Conservation (phyloP, 163 green algal genomes). For the Botryococcus braunii region DNA sequence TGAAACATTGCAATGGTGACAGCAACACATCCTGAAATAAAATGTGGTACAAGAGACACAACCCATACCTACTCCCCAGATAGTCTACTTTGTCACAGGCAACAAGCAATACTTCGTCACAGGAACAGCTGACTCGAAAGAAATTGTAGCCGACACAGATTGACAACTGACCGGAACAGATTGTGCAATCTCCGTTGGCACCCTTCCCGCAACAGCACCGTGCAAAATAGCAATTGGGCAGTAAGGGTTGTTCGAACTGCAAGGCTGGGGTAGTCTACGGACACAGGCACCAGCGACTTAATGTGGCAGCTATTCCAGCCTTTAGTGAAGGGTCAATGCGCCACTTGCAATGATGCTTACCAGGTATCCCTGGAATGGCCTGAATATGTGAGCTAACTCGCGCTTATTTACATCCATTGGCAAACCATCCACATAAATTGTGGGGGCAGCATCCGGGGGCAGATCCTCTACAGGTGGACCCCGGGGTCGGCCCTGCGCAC, state of each 20-base stretch:
- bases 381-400: slow-evolving; percentile 59
- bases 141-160: no score
- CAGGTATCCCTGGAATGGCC: slow-evolving; percentile 45
- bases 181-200: no score
- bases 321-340: background rate
- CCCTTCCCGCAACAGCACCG: no score
- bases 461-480: no score
- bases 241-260: no score
- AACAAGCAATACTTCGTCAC: background rate
- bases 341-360: slow-evolving; percentile 10
- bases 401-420: slow-evolving; percentile 38
- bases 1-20: background rate
- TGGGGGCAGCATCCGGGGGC: slow-evolving; percentile 25
- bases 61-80: background rate
- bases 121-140: no score
- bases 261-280: background rate
- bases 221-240: no score
- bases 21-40: background rate
- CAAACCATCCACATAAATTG: slow-evolving; percentile 49
- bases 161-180: no score
- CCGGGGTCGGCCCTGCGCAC: no score
- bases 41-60: background rate
- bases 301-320: background rate
- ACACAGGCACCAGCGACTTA: background rate
- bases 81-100: background rate